Conservation (phyloP, 345 rosid genomes). For the Dimocarpus longan region DNA sequence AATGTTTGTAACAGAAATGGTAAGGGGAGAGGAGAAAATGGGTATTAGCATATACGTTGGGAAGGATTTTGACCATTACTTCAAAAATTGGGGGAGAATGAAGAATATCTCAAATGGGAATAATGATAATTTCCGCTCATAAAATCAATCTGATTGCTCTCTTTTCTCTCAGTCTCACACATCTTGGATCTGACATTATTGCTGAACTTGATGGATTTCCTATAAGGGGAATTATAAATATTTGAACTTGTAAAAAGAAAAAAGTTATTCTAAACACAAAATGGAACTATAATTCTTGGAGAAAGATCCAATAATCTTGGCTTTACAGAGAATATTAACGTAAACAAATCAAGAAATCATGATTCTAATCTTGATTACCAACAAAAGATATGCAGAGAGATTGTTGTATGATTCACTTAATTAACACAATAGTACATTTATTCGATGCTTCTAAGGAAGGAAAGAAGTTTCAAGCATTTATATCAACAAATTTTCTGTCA, state of each 20-base stretch:
- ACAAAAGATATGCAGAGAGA: not conserved
- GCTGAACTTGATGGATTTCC: slow-evolving; percentile 23
- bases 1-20: no score
- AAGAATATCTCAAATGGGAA: no score
- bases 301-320: slow-evolving; percentile 7
- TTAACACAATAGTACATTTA: not conserved
- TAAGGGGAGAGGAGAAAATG: no score
- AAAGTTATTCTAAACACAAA: not conserved
- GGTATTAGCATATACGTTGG: no score
- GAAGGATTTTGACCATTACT: no score
- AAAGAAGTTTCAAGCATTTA: not conserved
- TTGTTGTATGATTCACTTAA: not conserved
- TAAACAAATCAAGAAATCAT: not conserved
- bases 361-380: slow-evolving; percentile 8
- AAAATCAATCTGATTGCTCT: not conserved
- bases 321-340: slow-evolving; percentile 7
- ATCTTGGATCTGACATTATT: slow-evolving; percentile 32
- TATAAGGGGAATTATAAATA: not conserved
- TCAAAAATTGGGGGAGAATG: no score
- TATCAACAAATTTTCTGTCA: not conserved
- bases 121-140: not conserved
- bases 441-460: not conserved
- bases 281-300: not conserved
- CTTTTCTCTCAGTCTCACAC: not conserved
- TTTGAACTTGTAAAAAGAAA: not conserved